Evolutionary conservation across 352 stramenopile genomes (phyloP).

Genomic region (Phytophthora quininea): DNA sequence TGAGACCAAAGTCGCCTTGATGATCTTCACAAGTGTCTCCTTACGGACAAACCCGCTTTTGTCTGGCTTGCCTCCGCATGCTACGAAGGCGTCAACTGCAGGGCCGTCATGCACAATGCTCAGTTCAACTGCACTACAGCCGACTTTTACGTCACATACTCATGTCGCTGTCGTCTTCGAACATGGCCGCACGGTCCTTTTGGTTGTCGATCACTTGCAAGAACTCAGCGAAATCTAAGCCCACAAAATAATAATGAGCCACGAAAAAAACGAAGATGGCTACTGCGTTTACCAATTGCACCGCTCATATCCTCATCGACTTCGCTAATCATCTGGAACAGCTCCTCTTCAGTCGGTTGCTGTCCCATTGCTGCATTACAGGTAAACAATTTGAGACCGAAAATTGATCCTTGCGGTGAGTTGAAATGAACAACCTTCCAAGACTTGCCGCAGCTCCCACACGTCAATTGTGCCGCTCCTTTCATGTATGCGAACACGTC

Average conservation of each 20-base stretch:
- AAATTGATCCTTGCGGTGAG: background rate
- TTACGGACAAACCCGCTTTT: conserved; percentile 93
- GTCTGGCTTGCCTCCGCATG: conserved; percentile 93
- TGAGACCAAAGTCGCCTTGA: conserved; percentile 96
- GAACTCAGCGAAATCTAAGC: conserved; percentile 96
- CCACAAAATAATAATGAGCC: background rate
- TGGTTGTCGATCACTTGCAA: conserved; percentile 98
- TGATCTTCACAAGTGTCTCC: conserved; percentile 93
- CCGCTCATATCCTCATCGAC: conserved; percentile 94
- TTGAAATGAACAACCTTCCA: conserved; percentile 77
- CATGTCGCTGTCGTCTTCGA: conserved; percentile 98
- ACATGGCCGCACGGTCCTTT: conserved; percentile 93
- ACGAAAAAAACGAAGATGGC: background rate
- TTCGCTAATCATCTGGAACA: conserved; percentile 97
- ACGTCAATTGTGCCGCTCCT: conserved; percentile 96
- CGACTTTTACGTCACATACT: conserved; percentile 44
- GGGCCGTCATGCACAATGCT: background rate
- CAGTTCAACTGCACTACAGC: background rate
- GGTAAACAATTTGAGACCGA: background rate
- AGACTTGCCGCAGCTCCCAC: conserved; percentile 91
- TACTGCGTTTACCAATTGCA: conserved; percentile 77
- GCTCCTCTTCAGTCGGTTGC: conserved; percentile 97
- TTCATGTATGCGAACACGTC: background rate
- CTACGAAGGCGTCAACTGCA: conserved; percentile 96
- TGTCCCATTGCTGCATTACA: conserved; percentile 91